These are phyloP conservation scores for Kazachstania viticola DNA, from an alignment of 805 yeast genomes.

Conservation along the genomic window DNA sequence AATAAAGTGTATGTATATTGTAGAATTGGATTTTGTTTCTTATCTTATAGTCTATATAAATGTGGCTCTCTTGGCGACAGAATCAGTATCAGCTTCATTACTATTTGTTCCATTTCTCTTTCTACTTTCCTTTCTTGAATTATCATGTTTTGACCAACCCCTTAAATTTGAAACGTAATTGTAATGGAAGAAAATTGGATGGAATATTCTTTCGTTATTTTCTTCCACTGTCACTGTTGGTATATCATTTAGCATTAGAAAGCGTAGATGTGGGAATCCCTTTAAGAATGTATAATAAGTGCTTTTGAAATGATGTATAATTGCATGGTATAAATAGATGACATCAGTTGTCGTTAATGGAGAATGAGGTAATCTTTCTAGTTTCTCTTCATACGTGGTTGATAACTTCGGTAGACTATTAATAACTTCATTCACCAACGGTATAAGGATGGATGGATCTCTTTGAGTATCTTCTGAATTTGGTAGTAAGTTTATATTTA, in stretches of 20 bases:
- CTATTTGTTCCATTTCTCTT: slow-evolving; percentile 7
- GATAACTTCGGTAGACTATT: neutral
- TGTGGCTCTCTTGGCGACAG: slow-evolving; percentile 15
- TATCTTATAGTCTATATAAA: slow-evolving; percentile 3
- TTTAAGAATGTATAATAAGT: slow-evolving; percentile 27
- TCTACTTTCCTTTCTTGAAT: slow-evolving; percentile 3
- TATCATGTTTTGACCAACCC: slow-evolving; percentile 18
- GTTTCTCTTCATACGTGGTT: slow-evolving; percentile 3
- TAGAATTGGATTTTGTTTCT: neutral
- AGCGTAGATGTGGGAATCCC: slow-evolving; percentile 26
- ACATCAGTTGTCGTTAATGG: slow-evolving; percentile 26
- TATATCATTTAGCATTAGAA: slow-evolving; percentile 30
- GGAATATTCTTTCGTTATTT: slow-evolving; percentile 21
- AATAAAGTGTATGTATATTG: too few relatives aligned
- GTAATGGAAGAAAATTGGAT: slow-evolving; percentile 28
- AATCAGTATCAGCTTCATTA: slow-evolving; percentile 7
- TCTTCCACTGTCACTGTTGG: slow-evolving; percentile 25
- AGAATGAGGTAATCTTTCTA: slow-evolving; percentile 18
- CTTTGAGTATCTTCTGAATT: too few relatives aligned
- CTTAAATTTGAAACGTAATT: slow-evolving; percentile 25
- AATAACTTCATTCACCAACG: too few relatives aligned
- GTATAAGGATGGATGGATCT: too few relatives aligned
- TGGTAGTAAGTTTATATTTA: slow-evolving; percentile 1
- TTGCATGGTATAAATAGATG: slow-evolving; percentile 26
- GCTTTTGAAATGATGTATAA: slow-evolving; percentile 28